These are phyloP conservation scores for Casaregolazyma suthepensis DNA, from an alignment of 1,139 yeast genomes.

Conservation along the genomic window DNA sequence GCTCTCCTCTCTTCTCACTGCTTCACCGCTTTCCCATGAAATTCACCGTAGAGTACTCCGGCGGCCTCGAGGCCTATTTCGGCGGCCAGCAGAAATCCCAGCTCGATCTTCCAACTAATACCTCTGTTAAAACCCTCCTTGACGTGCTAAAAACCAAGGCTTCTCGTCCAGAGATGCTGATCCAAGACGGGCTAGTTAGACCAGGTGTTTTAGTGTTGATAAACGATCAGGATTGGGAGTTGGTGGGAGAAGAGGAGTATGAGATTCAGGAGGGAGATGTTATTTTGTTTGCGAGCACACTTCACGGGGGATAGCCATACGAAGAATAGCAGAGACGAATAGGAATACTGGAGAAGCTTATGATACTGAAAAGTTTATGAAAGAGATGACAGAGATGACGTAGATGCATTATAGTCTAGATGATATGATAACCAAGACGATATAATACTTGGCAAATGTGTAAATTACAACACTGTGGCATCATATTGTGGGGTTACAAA, in stretches of 20 bases:
- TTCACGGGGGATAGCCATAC: slow-evolving; percentile 74
- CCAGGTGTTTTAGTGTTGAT: slow-evolving; percentile 90
- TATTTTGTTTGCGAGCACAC: slow-evolving; percentile 82
- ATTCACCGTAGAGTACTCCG: slow-evolving; percentile 36
- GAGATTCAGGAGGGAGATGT: slow-evolving; percentile 68
- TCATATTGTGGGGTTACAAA: too few species aligned
- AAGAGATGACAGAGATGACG: too few species aligned
- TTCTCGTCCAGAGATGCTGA: slow-evolving; percentile 63
- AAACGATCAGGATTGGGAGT: slow-evolving; percentile 96
- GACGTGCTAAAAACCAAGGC: slow-evolving; percentile 45
- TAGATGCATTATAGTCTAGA: too few species aligned
- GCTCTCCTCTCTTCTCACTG: too few species aligned
- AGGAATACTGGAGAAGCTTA: background rate
- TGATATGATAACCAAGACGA: background rate
- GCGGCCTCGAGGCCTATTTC: slow-evolving; percentile 68
- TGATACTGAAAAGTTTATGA: background rate
- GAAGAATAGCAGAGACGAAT: background rate
- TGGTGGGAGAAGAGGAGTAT: slow-evolving; percentile 83
- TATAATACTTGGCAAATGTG: background rate
- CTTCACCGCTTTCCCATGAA: slow-evolving; percentile 4
- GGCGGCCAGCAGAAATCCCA: slow-evolving; percentile 46
- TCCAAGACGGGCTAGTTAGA: slow-evolving; percentile 71
- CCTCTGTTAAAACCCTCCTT: slow-evolving; percentile 54
- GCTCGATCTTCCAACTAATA: slow-evolving; percentile 37
- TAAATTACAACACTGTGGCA: too few species aligned